These are phyloP conservation scores for Phytophthora hybrid DNA, from an alignment of 352 stramenopile genomes.

Conservation along the genomic window DNA sequence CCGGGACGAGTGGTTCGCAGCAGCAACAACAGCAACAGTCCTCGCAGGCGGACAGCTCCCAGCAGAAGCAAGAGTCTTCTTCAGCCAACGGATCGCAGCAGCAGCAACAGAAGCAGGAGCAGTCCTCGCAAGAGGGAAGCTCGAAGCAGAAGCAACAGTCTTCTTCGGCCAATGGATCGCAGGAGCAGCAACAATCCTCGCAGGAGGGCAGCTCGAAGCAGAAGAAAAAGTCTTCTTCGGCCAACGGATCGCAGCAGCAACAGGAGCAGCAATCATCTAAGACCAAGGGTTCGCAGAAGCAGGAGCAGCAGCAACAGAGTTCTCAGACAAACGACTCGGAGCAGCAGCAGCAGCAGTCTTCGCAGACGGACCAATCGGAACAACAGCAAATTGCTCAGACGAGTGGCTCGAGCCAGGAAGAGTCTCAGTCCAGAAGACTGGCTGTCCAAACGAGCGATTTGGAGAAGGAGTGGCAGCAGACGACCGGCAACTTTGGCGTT, in stretches of 20 bases:
- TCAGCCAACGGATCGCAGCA: no score
- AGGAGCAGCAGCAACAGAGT: not conserved
- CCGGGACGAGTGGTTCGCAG: constrained; percentile 5
- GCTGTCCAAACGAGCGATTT: constrained; percentile 25
- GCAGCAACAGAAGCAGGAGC: no score
- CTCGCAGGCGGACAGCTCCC: no score
- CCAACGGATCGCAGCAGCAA: no score
- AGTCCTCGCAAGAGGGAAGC: no score
- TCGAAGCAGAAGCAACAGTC: not conserved
- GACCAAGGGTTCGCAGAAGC: no score
- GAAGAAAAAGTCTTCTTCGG: no score
- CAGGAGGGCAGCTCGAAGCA: no score
- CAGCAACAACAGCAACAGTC: not conserved
- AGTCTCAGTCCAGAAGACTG: constrained; percentile 9
- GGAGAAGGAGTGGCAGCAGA: constrained; percentile 26
- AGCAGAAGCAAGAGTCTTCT: no score
- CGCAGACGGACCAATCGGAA: not conserved
- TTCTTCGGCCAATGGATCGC: not conserved
- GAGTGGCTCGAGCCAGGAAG: constrained; percentile 11
- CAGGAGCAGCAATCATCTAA: no score
- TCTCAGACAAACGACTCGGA: constrained; percentile 2
- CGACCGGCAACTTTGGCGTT: constrained; percentile 34
- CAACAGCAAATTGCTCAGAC: constrained; percentile 14
- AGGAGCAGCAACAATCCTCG: not conserved
- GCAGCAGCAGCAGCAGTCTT: constrained; percentile 7